Evolutionary conservation across 768 basidiomycete species (phyloP).

Genomic region (Symmetrospora coprosmae): DNA sequence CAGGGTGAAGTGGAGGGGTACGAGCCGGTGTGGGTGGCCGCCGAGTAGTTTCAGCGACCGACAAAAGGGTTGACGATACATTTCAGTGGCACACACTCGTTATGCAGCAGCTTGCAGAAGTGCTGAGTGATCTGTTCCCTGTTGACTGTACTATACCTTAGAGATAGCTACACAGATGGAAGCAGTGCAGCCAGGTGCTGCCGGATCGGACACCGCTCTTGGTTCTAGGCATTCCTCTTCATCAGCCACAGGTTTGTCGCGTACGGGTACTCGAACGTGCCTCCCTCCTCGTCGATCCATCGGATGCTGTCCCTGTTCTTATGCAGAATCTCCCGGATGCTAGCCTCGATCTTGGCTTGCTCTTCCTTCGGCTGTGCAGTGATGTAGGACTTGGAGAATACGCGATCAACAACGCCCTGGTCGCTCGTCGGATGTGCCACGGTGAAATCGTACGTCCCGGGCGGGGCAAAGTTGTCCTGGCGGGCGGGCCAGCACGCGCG

Average conservation of each 20-base stretch:
- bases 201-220: too few species aligned
- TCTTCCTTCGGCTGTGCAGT: constrained; percentile 49
- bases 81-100: background rate
- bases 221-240: constrained; percentile 10
- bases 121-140: background rate
- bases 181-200: too few species aligned
- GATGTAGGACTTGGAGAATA: constrained; percentile 73
- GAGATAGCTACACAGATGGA: background rate
- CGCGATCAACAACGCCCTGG: constrained; percentile 51
- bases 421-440: constrained; percentile 47
- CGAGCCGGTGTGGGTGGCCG: constrained; percentile 2
- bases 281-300: constrained; percentile 64
- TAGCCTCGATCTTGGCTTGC: constrained; percentile 44
- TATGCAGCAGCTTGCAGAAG: background rate
- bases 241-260: constrained; percentile 24
- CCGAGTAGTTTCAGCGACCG: background rate
- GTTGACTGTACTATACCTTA: background rate
- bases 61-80: background rate
- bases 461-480: constrained; percentile 46
- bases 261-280: constrained; percentile 46
- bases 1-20: constrained; percentile 2
- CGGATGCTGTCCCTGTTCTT: constrained; percentile 44
- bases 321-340: constrained; percentile 48
- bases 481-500: background rate
- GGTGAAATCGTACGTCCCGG: constrained; percentile 47